A percentile compares a stretch with the other conserved stretches of the same genome.
Conservation (phyloP, 306 rosid species). For the Purshia tridentata region DNA sequence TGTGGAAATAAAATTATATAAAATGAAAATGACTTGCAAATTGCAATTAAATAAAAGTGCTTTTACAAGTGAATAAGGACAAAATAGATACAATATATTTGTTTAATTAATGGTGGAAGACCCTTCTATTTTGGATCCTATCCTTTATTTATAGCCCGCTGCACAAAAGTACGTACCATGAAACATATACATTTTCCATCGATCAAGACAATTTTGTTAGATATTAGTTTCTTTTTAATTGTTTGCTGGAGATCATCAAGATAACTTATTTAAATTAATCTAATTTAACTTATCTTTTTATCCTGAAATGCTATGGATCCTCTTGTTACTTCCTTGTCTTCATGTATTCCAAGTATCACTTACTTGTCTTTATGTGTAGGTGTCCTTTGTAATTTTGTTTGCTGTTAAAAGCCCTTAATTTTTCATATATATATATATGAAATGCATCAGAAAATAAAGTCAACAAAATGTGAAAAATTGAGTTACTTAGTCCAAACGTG, state of each 20-base stretch:
- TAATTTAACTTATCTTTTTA: background rate
- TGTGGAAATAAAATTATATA: too few relatives aligned
- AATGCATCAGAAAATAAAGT: too few relatives aligned
- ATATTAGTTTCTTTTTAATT: too few relatives aligned
- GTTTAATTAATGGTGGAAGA: background rate
- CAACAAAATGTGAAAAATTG: too few relatives aligned
- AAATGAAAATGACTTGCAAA: background rate
- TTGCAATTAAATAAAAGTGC: background rate
- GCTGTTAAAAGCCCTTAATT: too few relatives aligned
- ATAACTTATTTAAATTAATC: background rate
- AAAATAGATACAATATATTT: background rate
- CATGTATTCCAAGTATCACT: background rate
- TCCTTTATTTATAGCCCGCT: background rate
- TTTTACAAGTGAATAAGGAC: background rate
- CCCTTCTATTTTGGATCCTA: background rate
- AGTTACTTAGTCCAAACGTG: too few relatives aligned
- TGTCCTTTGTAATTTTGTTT: background rate
- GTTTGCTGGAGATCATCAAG: background rate
- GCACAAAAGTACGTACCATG: background rate
- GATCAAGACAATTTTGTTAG: background rate
- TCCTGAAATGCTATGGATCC: background rate
- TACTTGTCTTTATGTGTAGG: background rate
- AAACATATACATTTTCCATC: background rate
- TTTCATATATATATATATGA: too few relatives aligned
- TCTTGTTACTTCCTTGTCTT: background rate